phyloP scores from a whole-genome alignment of 2,329 filamentous ascomycete genomes.

The Aspergillus nomiae region DNA sequence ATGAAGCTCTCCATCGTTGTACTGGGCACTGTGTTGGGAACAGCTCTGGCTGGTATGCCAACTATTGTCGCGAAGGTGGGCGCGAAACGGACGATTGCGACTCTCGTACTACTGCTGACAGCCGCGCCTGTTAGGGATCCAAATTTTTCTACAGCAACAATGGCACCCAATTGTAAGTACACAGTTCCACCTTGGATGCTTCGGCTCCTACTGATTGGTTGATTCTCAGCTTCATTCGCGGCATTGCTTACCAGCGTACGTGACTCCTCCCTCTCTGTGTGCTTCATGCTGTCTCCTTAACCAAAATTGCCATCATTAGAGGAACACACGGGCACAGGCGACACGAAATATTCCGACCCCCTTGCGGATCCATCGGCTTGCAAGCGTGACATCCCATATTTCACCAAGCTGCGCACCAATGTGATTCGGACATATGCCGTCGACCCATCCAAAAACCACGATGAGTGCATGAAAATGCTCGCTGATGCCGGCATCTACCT shows the following conservation, averaged over 20 bases:
- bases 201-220: not conserved
- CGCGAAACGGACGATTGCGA: not conserved
- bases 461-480: conserved; percentile 80
- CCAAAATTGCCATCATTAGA: conserved; percentile 42
- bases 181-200: not conserved
- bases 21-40: not conserved
- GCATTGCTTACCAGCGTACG: conserved; percentile 85
- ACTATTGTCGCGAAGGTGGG: not conserved
- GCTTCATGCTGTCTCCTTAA: not conserved
- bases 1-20: not conserved
- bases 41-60: not conserved
- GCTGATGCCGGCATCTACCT: conserved; percentile 90
- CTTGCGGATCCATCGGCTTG: conserved; percentile 72
- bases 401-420: conserved; percentile 81
- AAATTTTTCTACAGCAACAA: conserved; percentile 4
- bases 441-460: conserved; percentile 76
- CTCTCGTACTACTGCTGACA: not conserved
- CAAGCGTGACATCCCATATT: conserved; percentile 80
- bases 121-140: not conserved
- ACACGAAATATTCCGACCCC: conserved; percentile 67
- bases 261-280: conserved; percentile 1
- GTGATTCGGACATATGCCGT: conserved; percentile 94
- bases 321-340: conserved; percentile 52
- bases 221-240: conserved; percentile 71
- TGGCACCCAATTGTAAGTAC: not conserved